Percentiles rank a stretch among this genome's conserved stretches.
These are phyloP conservation scores for Talaromyces pinophilus DNA, from an alignment of 2,329 filamentous ascomycete species.

Conservation along the genomic window DNA sequence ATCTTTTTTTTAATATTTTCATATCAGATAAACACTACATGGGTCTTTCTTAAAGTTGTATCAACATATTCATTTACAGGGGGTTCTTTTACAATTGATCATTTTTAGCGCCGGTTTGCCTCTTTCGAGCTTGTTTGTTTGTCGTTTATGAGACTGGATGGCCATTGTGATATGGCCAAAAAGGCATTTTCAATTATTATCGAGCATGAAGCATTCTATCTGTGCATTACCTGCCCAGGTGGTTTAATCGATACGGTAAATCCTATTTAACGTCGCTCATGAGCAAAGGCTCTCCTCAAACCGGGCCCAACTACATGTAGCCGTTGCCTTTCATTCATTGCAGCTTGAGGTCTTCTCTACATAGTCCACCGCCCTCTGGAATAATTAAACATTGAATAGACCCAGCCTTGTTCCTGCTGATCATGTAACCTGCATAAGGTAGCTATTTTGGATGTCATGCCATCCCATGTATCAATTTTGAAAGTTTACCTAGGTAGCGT, in stretches of 20 bases:
- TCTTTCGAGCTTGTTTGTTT: background rate
- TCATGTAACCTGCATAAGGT: background rate
- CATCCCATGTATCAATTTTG: too few species aligned
- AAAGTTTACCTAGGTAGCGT: too few species aligned
- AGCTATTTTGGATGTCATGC: too few species aligned
- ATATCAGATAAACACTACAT: slow-evolving; percentile 5
- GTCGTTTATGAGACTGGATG: background rate
- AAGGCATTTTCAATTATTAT: background rate
- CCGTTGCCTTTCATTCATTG: too few species aligned
- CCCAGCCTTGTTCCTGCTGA: background rate
- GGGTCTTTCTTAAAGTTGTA: slow-evolving; percentile 14
- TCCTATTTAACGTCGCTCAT: background rate
- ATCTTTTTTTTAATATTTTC: slow-evolving; percentile 6
- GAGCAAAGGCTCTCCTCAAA: background rate
- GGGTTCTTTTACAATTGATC: slow-evolving; percentile 1
- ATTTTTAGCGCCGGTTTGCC: slow-evolving; percentile 4
- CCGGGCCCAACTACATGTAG: too few species aligned
- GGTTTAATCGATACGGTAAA: background rate
- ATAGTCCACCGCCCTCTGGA: too few species aligned
- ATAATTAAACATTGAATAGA: too few species aligned
- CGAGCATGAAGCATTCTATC: background rate
- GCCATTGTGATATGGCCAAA: background rate
- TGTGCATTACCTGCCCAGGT: background rate
- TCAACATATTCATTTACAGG: slow-evolving; percentile 17
- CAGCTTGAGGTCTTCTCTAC: too few species aligned